Conservation (phyloP, 257 asterid species). For the Echium plantagineum region DNA sequence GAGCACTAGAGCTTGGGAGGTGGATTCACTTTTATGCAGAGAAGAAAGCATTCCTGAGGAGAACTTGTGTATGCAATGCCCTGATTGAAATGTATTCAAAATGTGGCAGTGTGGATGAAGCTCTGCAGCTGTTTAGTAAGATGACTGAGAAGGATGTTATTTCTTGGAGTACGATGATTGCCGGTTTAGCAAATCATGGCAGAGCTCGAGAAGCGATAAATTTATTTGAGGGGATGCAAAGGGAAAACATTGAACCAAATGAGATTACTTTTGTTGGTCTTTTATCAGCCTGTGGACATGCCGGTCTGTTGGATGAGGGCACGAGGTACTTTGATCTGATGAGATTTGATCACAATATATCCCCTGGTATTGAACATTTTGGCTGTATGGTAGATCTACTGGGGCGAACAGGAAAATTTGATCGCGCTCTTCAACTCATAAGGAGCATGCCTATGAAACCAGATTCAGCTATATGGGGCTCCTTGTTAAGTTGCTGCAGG, state of each 20-base stretch:
- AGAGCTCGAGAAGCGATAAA: slow-evolving; percentile 50
- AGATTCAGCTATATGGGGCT: slow-evolving; percentile 74
- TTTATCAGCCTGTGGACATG: slow-evolving; percentile 72
- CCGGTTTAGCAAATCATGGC: slow-evolving; percentile 72
- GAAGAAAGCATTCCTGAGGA: slow-evolving; percentile 36
- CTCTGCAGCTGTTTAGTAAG: slow-evolving; percentile 41
- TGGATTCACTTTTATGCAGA: slow-evolving; percentile 66
- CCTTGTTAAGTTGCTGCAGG: slow-evolving; percentile 65
- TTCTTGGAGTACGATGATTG: slow-evolving; percentile 73
- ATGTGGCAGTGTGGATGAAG: slow-evolving; percentile 54
- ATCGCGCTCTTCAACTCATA: slow-evolving; percentile 41
- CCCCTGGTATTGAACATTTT: slow-evolving; percentile 62
- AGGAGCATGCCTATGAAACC: slow-evolving; percentile 50
- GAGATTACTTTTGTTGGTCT: slow-evolving; percentile 66
- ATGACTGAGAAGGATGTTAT: slow-evolving; percentile 50
- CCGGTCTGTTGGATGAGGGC: slow-evolving; percentile 55
- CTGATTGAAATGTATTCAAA: slow-evolving; percentile 75
- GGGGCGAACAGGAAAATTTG: slow-evolving; percentile 56
- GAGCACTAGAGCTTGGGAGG: slow-evolving; percentile 64
- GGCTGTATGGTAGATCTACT: slow-evolving; percentile 70
- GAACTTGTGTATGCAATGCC: slow-evolving; percentile 48
- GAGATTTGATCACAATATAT: slow-evolving; percentile 28
- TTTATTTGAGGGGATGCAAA: slow-evolving; percentile 44
- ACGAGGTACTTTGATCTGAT: slow-evolving; percentile 44
- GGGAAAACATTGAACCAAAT: slow-evolving; percentile 39